phyloP scores from a whole-genome alignment of 2,329 filamentous ascomycete genomes.

The Aspergillus costaricaensis region DNA sequence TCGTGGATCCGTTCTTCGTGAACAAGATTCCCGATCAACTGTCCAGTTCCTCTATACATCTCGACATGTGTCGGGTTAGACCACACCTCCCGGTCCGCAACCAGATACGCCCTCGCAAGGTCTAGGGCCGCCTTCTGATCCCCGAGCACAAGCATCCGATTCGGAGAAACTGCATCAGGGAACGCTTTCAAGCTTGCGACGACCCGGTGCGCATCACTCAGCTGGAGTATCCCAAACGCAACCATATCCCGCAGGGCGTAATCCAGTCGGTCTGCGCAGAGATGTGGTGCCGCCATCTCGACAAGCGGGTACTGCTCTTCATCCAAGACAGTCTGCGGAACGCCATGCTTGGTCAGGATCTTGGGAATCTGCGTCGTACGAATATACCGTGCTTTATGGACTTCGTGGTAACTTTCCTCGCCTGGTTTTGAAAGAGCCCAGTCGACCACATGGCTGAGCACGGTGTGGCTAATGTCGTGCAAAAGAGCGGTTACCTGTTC shows the following conservation, averaged over 20 bases:
- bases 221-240: slow-evolving; percentile 33
- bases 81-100: slow-evolving; percentile 41
- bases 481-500: slow-evolving; percentile 45
- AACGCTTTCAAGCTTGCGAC: slow-evolving; percentile 32
- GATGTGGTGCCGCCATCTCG: slow-evolving; percentile 40
- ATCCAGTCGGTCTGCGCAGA: slow-evolving; percentile 46
- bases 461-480: slow-evolving; percentile 45
- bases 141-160: slow-evolving; percentile 36
- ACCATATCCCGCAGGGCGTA: slow-evolving; percentile 43
- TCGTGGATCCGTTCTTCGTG: slow-evolving; percentile 28
- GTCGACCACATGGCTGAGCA: slow-evolving; percentile 46
- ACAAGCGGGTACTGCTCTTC: slow-evolving; percentile 44
- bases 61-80: slow-evolving; percentile 40
- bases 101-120: slow-evolving; percentile 38
- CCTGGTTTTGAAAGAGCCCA: slow-evolving; percentile 40
- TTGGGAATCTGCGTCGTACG: slow-evolving; percentile 35
- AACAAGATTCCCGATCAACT: slow-evolving; percentile 35
- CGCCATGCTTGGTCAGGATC: slow-evolving; percentile 36
- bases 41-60: slow-evolving; percentile 37
- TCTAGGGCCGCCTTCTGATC: slow-evolving; percentile 32
- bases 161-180: slow-evolving; percentile 26
- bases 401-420: slow-evolving; percentile 44
- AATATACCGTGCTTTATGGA: slow-evolving; percentile 43
- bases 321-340: slow-evolving; percentile 34
- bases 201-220: slow-evolving; percentile 32